Evolutionary conservation across 345 rosid species (phyloP), one percentile per base, ranked within the genome.

Genomic region (Citrus hindsii): DNA sequence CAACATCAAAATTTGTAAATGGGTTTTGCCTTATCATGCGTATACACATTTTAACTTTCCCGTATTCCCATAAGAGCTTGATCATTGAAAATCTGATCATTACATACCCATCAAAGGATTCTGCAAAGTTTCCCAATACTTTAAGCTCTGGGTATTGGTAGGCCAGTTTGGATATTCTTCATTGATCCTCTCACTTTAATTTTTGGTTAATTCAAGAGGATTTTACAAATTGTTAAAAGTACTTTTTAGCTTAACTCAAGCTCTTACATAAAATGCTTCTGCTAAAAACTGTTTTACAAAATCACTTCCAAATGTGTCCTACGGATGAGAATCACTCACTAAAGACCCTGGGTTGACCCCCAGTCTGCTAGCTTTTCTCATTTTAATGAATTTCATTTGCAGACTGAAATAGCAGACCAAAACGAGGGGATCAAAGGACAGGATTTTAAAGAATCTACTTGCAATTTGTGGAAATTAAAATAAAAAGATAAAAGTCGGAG

Each of bases 1-100:
- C 7, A 8, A 53, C 25, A 22, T 67, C 62, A 73, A 12, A 59
- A n/a, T 35, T 56, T 30, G 21, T 0, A 35, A 59, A 10, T 16
- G 72, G 69, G 55, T 55, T 16, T 48, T 63, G 71, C 28, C 24
- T 0, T 28, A 62, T 0, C 0, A 56, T 21, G 13, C 1, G 27
- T 0, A 4, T 25, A 24, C 16, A 4, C 12, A 4, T 25, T 37
- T 25, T 25, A 74, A 76, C 83, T 82, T 80, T 77, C 79, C 48
- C 82, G 5, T 67, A 53, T 82, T 78, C 79, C 83, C 30, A 71
- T 67, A n/a, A 77, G 42, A 53, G 56, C 76, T 77, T 71, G 63
- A 77, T 82, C 76, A 71, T 80, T 77, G 46, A 59, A 75, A 69
- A 74, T 30, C 73, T 63, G 58, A 69, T 69, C 48, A 22, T 46